Evolutionary conservation across 1,139 yeast genomes (phyloP).

Genomic region (Scheffersomyces segobiensis): DNA sequence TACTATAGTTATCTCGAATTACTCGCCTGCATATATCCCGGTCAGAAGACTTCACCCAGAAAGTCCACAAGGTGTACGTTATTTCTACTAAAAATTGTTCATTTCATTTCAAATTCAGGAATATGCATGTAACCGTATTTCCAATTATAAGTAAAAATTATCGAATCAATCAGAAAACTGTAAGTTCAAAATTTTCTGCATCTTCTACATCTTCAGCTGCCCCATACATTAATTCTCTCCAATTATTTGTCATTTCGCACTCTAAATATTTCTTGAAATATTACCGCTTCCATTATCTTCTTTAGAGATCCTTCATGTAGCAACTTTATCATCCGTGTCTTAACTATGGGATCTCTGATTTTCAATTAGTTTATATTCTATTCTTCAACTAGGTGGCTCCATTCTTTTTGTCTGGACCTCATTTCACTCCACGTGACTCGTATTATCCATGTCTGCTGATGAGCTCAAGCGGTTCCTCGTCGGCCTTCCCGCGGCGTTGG

Average conservation of each 20-base stretch:
- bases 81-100: neutral
- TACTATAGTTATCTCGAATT: neutral
- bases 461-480: slow-evolving; percentile 28
- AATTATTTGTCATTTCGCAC: too few species aligned
- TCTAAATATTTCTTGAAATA: neutral
- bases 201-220: neutral
- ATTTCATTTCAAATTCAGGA: neutral
- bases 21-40: neutral
- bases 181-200: too few species aligned
- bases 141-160: neutral
- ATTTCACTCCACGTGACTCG: neutral
- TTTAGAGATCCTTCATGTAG: neutral
- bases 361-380: neutral
- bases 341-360: slow-evolving; percentile 7
- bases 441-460: slow-evolving; percentile 8
- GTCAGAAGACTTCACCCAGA: neutral
- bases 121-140: too few species aligned
- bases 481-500: slow-evolving; percentile 24
- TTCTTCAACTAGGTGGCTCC: neutral
- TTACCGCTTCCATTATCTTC: neutral
- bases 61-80: neutral
- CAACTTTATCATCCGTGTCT: neutral
- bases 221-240: neutral
- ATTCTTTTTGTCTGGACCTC: neutral
- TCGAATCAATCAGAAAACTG: too few species aligned